Conservation (phyloP, 208 protist genomes). For the Wallacemonas rigidus region DNA sequence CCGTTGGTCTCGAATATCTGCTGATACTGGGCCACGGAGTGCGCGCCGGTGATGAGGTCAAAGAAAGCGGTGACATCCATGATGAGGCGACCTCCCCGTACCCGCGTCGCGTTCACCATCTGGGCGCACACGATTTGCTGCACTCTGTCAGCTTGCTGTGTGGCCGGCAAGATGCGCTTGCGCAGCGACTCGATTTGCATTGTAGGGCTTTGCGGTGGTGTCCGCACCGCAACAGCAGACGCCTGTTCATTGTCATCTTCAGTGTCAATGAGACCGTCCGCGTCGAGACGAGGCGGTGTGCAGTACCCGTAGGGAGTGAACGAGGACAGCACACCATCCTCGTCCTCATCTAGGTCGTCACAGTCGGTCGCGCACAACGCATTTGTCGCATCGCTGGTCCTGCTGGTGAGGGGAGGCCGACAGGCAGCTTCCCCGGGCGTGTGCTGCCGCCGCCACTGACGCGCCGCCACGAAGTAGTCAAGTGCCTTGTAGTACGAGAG, state of each 20-base stretch:
- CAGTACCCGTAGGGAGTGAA: constrained; percentile 17
- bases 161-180: constrained; percentile 37
- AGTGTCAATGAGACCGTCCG: neutral
- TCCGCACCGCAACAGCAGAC: neutral
- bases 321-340: neutral
- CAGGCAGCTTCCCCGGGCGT: neutral
- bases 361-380: neutral
- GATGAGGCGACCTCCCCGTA: constrained; percentile 48
- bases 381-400: neutral
- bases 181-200: constrained; percentile 57
- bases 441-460: constrained; percentile 35
- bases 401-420: no score
- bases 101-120: constrained; percentile 24
- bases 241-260: constrained; percentile 17
- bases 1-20: constrained; percentile 45
- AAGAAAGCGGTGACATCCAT: constrained; percentile 71
- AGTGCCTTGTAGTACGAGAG: constrained; percentile 86
- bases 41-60: constrained; percentile 39
- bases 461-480: constrained; percentile 33
- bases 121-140: constrained; percentile 33
- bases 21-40: constrained; percentile 45
- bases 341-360: neutral
- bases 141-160: constrained; percentile 37
- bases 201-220: constrained; percentile 21
- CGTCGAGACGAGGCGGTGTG: neutral